Conservation (phyloP, 345 rosid genomes). For the Linum usitatissimum region DNA sequence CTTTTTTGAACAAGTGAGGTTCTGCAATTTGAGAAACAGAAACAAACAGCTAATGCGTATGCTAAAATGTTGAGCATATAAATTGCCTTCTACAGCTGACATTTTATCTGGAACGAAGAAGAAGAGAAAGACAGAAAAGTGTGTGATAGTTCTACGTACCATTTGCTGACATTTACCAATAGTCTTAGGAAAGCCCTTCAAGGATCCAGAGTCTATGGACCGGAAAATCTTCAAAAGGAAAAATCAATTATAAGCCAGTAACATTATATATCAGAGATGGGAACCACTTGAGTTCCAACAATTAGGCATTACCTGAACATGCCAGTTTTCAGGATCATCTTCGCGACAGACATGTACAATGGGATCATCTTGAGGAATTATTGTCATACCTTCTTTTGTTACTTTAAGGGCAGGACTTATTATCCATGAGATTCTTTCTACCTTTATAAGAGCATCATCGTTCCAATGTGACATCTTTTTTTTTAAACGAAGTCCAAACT, state of each 20-base stretch:
- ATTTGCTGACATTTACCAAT: constrained; percentile 28
- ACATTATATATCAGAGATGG: background rate
- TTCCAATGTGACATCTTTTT: constrained; percentile 46
- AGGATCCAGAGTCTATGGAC: constrained; percentile 72
- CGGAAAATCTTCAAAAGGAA: constrained; percentile 51
- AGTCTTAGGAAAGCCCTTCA: constrained; percentile 70
- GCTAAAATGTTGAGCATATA: background rate
- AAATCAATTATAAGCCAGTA: background rate
- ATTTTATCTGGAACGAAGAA: background rate
- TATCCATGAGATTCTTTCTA: constrained; percentile 94
- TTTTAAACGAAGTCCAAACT: constrained; percentile 49
- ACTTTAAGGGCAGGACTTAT: constrained; percentile 41
- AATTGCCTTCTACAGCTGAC: background rate
- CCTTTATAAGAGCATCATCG: constrained; percentile 69
- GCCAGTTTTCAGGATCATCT: constrained; percentile 67
- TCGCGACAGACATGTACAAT: constrained; percentile 37
- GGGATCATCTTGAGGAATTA: constrained; percentile 48
- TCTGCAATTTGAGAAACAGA: constrained; percentile 37
- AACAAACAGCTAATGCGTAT: background rate
- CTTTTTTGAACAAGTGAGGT: constrained; percentile 53
- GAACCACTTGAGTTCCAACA: background rate
- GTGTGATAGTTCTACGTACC: constrained; percentile 32
- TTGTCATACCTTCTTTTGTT: constrained; percentile 27
- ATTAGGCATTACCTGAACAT: constrained; percentile 53
- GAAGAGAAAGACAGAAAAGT: constrained; percentile 4